Conservation (phyloP, 139 green algal species). For the Auxenochlorella protothecoides region DNA sequence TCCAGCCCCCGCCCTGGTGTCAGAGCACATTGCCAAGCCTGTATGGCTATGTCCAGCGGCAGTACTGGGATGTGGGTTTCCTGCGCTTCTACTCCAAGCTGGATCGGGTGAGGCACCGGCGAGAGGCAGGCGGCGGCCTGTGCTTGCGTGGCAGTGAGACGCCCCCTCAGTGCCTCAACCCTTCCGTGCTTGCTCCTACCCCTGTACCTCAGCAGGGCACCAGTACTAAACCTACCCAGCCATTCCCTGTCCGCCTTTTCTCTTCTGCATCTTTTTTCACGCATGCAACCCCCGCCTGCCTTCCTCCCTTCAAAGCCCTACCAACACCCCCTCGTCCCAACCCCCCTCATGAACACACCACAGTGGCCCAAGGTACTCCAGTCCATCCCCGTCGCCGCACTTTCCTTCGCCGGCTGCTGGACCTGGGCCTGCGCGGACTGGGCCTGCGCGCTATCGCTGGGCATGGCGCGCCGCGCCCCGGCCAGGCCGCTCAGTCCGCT, state of each 20-base stretch:
- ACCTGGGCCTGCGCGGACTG: conserved; percentile 17
- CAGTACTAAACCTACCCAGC: too few species aligned
- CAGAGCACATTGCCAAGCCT: conserved; percentile 34
- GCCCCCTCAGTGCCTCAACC: neutral
- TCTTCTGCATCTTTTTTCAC: too few species aligned
- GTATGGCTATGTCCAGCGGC: conserved; percentile 72
- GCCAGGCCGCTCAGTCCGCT: neutral
- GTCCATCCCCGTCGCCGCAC: conserved; percentile 12
- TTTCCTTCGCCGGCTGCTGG: conserved; percentile 17
- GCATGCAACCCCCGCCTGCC: too few species aligned
- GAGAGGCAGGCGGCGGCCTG: neutral
- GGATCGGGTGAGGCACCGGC: conserved; percentile 33
- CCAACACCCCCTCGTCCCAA: too few species aligned
- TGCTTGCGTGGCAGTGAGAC: neutral
- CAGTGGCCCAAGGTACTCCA: conserved; percentile 13
- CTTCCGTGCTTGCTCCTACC: neutral
- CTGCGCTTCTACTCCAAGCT: conserved; percentile 55
- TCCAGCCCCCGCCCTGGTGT: conserved; percentile 50
- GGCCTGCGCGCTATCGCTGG: conserved; percentile 16
- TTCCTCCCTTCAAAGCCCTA: too few species aligned
- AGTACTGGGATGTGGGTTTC: conserved; percentile 79
- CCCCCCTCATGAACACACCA: too few species aligned
- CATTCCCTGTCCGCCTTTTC: too few species aligned
- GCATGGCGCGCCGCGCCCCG: neutral
- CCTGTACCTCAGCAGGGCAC: neutral